Evolutionary conservation across 805 yeast species (phyloP), one percentile per base, ranked within the genome.

Genomic region (Komagataella kurtzmanii): DNA sequence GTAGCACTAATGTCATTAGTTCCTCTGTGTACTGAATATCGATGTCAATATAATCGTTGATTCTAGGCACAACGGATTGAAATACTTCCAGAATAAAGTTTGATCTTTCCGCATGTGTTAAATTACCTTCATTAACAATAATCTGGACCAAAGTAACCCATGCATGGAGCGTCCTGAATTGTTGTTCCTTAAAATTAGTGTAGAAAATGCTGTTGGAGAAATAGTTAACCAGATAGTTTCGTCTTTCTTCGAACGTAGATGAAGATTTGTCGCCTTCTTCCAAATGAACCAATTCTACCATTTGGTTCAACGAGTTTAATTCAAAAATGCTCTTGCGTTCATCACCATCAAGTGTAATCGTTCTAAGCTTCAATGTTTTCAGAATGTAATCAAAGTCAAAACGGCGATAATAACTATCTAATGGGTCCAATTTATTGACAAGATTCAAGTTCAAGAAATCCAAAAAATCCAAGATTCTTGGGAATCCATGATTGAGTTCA

Each of bases 91-190:
- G 66, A 51, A 88, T 80, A 59, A 91, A 84, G 44, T 78, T 75
- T 0, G 80, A 71, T 49, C 83, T 71, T n/a, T 67, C 64, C 7
- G 66, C 59, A 0, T 72, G 59, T 6, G 70, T 64, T 52, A 80
- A 65, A n/a, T 68, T 69, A 7, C 80, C 81, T 63, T 83, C 89
- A 3, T 80, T 72, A 3, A 87, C 80, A 47, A 88, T 66, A 3
- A 88, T 79, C 55, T 88, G 88, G 21, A 88, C 81, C 49, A 90
- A 65, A 57, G 82, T 83, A 19, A 83, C 81, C 98, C 98, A 91
- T 0, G 95, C 77, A 59, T 83, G 88, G 24, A 91, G 67, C 53
- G 83, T 79, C 12, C 74, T 67, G 48, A 84, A 67, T 54, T 85
- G 93, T 7, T 72, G 68, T 1, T 71, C 63, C 54, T 73, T 73